Base-by-base conservation (phyloP, 2,329 filamentous ascomycete genomes). In the Epichloe coenophiala region DNA sequence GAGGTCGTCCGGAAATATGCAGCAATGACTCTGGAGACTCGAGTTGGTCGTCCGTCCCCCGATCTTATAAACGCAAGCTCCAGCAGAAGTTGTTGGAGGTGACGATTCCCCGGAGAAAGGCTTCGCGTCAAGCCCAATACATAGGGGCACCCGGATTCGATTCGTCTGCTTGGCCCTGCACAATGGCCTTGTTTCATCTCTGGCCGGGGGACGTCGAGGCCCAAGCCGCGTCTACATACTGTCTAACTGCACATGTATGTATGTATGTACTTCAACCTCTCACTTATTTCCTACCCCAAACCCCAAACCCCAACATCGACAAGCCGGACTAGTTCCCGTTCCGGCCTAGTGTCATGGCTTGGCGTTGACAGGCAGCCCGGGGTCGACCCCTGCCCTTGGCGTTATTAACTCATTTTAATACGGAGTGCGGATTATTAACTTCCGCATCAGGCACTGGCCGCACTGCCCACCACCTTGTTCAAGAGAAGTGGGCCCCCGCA, bases 181-280 rank as follows among this genome's bases (percentile, higher is more conserved):
- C n/a, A 35, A 23, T 13, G 9, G 27, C 37, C 3, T 47, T 47
- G 46, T 48, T 36, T 48, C 46, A 48, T 40, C 23, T 41, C 13
- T 42, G 39, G 39, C 39, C 39, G 39, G 39, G 39, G 39, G 3
- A 38, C 39, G 17, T 42, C 39, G n/a, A 42, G 39, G 19, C 39
- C 39, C n/a, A 41, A 21, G 39, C 39, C 19, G 17, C 39, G 12
- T 38, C 23, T 7, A 19, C 19, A 19, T 19, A n/a, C n/a, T n/a
- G n/a, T n/a, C n/a, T n/a, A n/a, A n/a, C n/a, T n/a, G n/a, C n/a
- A n/a, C n/a, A n/a, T n/a, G n/a, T 19, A 2, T 19, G n/a, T n/a
- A n/a, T n/a, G n/a, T n/a, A 17, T 17, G 17, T 21, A 8, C 27
- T 8, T 8, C 2, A 27, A 17, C 7, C 27, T 27, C 1, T 8